These are phyloP conservation scores for Candolleomyces aberdarensis DNA, from an alignment of 768 basidiomycete species.

Conservation along the genomic window DNA sequence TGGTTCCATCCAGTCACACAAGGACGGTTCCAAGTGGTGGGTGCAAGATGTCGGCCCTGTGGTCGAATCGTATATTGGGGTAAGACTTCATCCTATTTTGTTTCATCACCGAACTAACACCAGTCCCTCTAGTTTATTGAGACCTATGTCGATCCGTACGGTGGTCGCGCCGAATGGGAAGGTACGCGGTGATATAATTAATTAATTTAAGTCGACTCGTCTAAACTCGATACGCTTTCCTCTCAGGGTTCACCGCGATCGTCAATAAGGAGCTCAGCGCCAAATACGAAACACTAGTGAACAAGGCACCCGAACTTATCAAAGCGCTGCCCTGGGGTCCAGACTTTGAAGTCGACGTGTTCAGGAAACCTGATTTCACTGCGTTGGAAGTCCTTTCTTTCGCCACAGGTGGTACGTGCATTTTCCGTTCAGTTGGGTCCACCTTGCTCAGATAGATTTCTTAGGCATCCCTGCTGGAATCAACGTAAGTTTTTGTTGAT, in stretches of 20 bases:
- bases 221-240: background rate
- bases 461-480: constrained; percentile 84
- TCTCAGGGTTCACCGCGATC: constrained; percentile 80
- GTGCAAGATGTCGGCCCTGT: constrained; percentile 85
- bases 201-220: background rate
- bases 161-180: constrained; percentile 93
- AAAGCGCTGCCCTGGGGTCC: constrained; percentile 81
- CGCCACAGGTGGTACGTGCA: constrained; percentile 68
- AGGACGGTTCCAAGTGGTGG: constrained; percentile 75
- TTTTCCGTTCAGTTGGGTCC: background rate
- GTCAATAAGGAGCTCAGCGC: constrained; percentile 82
- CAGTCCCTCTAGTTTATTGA: constrained; percentile 52
- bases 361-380: constrained; percentile 86
- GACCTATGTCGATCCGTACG: constrained; percentile 87
- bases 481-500: constrained; percentile 48
- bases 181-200: constrained; percentile 37
- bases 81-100: constrained; percentile 18
- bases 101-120: background rate
- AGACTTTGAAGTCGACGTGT: constrained; percentile 64
- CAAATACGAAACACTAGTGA: constrained; percentile 77
- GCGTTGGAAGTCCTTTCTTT: constrained; percentile 81
- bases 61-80: constrained; percentile 84
- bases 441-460: constrained; percentile 1
- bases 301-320: constrained; percentile 74
- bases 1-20: constrained; percentile 78